phyloP scores from a whole-genome alignment of 371 early-diverging fungal species.

The Blakeslea trispora region DNA sequence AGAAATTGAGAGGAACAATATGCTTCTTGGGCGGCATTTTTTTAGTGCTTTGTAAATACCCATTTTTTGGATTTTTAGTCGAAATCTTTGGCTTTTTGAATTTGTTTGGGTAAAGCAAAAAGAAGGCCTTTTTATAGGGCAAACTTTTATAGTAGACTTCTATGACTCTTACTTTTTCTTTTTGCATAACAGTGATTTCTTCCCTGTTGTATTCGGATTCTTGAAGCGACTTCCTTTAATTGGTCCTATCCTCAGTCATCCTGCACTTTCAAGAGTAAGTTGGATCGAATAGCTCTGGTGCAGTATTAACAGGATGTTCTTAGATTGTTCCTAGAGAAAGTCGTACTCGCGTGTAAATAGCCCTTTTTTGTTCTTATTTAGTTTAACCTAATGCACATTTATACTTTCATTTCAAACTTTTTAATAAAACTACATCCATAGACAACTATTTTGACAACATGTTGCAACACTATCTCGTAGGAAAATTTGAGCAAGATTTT shows the following conservation, averaged over 20 bases:
- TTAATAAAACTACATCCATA: too few species aligned
- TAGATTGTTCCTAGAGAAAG: conserved; percentile 33
- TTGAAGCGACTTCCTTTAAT: conserved; percentile 87
- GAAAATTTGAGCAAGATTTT: too few species aligned
- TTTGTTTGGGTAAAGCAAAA: conserved; percentile 82
- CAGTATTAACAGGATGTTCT: background rate
- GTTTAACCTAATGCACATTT: too few species aligned
- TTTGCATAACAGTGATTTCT: conserved; percentile 78
- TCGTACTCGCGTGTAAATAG: conserved; percentile 33
- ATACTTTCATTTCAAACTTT: too few species aligned
- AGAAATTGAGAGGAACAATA: conserved; percentile 87
- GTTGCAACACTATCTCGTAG: too few species aligned
- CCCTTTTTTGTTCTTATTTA: background rate
- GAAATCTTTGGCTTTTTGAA: conserved; percentile 95
- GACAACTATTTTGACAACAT: too few species aligned
- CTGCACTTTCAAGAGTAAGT: conserved; percentile 76
- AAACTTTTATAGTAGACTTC: too few species aligned
- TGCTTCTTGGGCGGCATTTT: conserved; percentile 92
- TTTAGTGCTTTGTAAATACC: conserved; percentile 85
- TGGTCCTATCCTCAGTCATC: conserved; percentile 82
- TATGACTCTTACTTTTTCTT: background rate
- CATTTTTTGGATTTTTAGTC: conserved; percentile 87
- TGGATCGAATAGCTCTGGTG: too few species aligned
- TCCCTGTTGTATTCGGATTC: conserved; percentile 90
- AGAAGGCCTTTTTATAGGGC: too few species aligned